Base-by-base conservation (phyloP, 2,329 filamentous ascomycete genomes). In the Diplocarpon rosae region DNA sequence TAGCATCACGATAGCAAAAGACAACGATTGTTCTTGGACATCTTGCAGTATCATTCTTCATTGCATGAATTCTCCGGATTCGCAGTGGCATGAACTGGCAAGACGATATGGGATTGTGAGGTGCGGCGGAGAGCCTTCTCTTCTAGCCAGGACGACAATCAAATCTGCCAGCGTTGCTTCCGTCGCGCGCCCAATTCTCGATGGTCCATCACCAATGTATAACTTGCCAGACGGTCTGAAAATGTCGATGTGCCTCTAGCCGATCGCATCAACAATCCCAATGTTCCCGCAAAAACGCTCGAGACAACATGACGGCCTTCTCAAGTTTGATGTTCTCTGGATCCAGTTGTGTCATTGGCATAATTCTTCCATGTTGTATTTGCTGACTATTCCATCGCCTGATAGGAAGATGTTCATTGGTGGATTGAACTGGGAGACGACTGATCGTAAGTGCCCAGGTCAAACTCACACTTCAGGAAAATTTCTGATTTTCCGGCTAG, bases 391-490 rank as follows among this genome's bases (percentile, higher is more conserved):
- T 42, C 48, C 11, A 47, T 56, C 57, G 52, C 62, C 47, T 40
- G 57, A 60, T 68, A 98, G 92, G 60, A 98, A 98, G 71, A 98
- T 98, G 92, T 98, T 98, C 59, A 98, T 98, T 66, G 92, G 92
- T 59, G 92, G 92, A 33, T 70, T 98, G 44, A 98, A 98, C 63
- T 98, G 92, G 92, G 92, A 98, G 67, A 98, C 92, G 13, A 96
- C 92, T 45, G 90, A 96, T 69, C 81, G 90, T 96, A 80, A 75
- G 88, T 56, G 39, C 33, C 17, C n/a, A 10, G 10, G 20, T 24
- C 20, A 15, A 11, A 16, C 8, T 7, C 15, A 15, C n/a, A 35
- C n/a, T 15, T 30, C 13, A 37, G 15, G 31, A 28, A 11, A 6
- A 14, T n/a, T n/a, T 43, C 48, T 52, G 46, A 52, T 30, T 20